Evolutionary conservation across 2,329 filamentous ascomycete genomes (phyloP).

Genomic region (Colletotrichum higginsianum): DNA sequence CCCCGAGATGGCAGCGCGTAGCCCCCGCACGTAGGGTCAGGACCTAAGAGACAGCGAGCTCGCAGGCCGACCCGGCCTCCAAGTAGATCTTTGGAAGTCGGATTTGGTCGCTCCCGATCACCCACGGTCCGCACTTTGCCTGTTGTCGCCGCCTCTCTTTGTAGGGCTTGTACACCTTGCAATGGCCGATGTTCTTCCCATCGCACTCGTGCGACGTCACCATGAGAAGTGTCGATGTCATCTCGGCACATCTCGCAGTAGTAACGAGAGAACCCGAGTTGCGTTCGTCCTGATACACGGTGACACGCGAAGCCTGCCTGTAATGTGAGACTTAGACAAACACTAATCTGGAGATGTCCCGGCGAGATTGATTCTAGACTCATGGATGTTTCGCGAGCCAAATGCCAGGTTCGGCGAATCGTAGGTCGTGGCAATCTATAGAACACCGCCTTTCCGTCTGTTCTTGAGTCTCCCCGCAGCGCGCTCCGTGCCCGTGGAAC

Average conservation of each 20-base stretch:
- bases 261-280: neutral
- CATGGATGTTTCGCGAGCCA: neutral
- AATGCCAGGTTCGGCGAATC: neutral
- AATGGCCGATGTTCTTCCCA: neutral
- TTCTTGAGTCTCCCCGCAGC: slow-evolving; percentile 5
- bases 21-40: neutral
- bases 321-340: neutral
- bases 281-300: neutral
- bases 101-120: slow-evolving; percentile 10
- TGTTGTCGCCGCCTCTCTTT: neutral
- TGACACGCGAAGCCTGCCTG: neutral
- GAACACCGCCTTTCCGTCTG: slow-evolving; percentile 5
- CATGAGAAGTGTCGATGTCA: neutral
- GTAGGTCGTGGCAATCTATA: neutral
- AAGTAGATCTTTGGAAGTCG: slow-evolving; percentile 19
- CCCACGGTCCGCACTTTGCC: neutral
- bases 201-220: slow-evolving; percentile 17
- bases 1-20: neutral
- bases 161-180: neutral
- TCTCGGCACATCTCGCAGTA: neutral
- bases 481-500: neutral
- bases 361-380: neutral
- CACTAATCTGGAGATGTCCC: neutral
- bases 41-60: slow-evolving; percentile 1
- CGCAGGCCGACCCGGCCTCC: slow-evolving; percentile 3